Percentiles rank a stretch among this genome's conserved stretches.
These are phyloP conservation scores for Mortierella alpina DNA, from an alignment of 192 early-diverging fungal species.

Conservation along the genomic window DNA sequence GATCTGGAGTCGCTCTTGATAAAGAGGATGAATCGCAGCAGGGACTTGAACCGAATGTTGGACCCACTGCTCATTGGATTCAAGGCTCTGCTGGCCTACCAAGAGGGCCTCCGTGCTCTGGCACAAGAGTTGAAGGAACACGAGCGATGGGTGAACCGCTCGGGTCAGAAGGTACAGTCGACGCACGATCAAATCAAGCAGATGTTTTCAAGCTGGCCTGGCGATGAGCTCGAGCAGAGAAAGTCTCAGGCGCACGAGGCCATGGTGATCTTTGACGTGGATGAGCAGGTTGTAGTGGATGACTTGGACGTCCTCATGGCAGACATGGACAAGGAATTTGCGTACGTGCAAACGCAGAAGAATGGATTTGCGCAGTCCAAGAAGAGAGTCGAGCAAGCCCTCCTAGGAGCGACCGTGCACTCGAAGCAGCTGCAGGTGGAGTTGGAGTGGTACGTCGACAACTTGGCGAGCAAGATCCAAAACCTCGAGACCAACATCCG, in stretches of 20 bases:
- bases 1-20: constrained; percentile 27
- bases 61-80: constrained; percentile 26
- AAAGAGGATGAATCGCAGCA: constrained; percentile 10
- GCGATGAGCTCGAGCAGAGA: constrained; percentile 41
- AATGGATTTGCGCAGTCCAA: constrained; percentile 13
- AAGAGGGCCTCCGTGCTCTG: constrained; percentile 33
- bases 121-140: constrained; percentile 34
- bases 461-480: constrained; percentile 24
- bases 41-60: constrained; percentile 10
- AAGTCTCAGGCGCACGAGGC: constrained; percentile 17
- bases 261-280: constrained; percentile 50
- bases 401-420: constrained; percentile 23
- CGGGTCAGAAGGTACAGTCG: constrained; percentile 26
- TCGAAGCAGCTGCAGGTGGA: constrained; percentile 42
- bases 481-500: constrained; percentile 37
- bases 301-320: constrained; percentile 42
- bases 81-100: constrained; percentile 32
- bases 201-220: constrained; percentile 51
- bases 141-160: constrained; percentile 24
- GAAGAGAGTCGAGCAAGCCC: constrained; percentile 16
- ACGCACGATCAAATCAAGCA: constrained; percentile 43
- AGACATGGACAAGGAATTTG: constrained; percentile 42
- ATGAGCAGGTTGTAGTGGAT: constrained; percentile 45
- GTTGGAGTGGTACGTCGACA: constrained; percentile 32
- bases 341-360: constrained; percentile 31